Percentiles rank a stretch among this genome's conserved stretches.
Evolutionary conservation across 2,329 filamentous ascomycete species (phyloP).

Genomic region (Cladosporium sp.): DNA sequence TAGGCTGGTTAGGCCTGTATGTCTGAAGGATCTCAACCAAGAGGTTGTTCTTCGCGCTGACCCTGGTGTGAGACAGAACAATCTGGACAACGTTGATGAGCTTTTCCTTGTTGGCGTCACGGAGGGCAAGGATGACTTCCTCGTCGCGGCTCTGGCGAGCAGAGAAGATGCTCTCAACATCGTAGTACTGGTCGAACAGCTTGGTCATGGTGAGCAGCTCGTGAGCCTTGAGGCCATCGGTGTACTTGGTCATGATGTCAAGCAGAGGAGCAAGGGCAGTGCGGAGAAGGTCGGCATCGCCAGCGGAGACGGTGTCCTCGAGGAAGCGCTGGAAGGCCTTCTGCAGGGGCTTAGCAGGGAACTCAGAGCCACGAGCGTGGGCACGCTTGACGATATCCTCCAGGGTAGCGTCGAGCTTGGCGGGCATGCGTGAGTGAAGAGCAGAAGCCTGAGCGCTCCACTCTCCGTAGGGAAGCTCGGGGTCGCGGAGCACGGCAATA

Average conservation of each 20-base stretch:
- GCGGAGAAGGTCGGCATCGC: constrained; percentile 70
- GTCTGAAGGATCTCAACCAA: constrained; percentile 86
- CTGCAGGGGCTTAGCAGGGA: constrained; percentile 81
- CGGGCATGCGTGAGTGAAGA: constrained; percentile 94
- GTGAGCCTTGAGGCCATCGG: constrained; percentile 83
- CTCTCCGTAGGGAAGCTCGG: constrained; percentile 90
- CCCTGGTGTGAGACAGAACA: constrained; percentile 88
- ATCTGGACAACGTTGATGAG: constrained; percentile 78
- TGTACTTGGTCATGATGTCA: constrained; percentile 73
- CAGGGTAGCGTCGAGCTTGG: constrained; percentile 80
- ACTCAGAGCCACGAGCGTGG: constrained; percentile 73
- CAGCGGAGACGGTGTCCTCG: constrained; percentile 72
- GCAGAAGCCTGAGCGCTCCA: constrained; percentile 96
- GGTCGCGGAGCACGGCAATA: constrained; percentile 82
- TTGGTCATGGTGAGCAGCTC: constrained; percentile 78
- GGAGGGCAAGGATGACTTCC: constrained; percentile 85
- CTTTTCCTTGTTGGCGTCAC: constrained; percentile 95
- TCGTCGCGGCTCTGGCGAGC: constrained; percentile 82
- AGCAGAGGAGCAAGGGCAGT: constrained; percentile 69
- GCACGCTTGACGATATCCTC: constrained; percentile 82
- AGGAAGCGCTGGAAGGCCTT: constrained; percentile 86
- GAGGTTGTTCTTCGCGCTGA: constrained; percentile 90
- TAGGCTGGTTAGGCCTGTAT: constrained; percentile 91
- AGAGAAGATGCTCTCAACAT: constrained; percentile 83
- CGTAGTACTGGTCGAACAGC: constrained; percentile 76